Evolutionary conservation across 1,284 basidiomycete genomes (phyloP).

Genomic region (Ceratorhiza oryzae-sativae): DNA sequence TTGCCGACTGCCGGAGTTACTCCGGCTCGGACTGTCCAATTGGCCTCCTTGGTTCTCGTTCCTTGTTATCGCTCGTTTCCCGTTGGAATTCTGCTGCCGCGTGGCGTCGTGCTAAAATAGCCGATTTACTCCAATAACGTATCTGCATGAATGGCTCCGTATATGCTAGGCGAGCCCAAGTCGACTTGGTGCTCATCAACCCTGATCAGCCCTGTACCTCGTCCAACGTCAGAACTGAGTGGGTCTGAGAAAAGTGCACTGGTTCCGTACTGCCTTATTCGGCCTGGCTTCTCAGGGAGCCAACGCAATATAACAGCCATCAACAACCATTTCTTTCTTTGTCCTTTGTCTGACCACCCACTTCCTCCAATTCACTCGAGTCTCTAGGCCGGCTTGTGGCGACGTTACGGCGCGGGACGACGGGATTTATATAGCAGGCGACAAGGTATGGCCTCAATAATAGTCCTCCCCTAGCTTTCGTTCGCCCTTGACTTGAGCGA

Average conservation of each 20-base stretch:
- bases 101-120: not conserved
- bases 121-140: too few species aligned
- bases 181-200: not conserved
- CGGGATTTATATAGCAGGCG: not conserved
- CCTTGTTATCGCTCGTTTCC: not conserved
- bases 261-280: conserved; percentile 13
- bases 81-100: conserved; percentile 11
- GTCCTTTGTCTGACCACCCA: not conserved
- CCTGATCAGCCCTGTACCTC: not conserved
- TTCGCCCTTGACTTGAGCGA: not conserved
- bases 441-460: not conserved
- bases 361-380: not conserved
- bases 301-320: conserved; percentile 12
- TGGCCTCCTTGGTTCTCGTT: conserved; percentile 9
- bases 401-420: not conserved
- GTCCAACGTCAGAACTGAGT: not conserved
- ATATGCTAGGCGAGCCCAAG: too few species aligned
- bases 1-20: not conserved
- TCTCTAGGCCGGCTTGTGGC: not conserved
- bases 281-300: not conserved
- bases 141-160: too few species aligned
- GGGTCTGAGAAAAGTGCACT: not conserved
- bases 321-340: conserved; percentile 30
- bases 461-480: not conserved
- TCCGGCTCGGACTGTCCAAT: not conserved